Evolutionary conservation across 129 eudicot genomes (phyloP).

Genomic region (Chrysanthemum seticuspe): DNA sequence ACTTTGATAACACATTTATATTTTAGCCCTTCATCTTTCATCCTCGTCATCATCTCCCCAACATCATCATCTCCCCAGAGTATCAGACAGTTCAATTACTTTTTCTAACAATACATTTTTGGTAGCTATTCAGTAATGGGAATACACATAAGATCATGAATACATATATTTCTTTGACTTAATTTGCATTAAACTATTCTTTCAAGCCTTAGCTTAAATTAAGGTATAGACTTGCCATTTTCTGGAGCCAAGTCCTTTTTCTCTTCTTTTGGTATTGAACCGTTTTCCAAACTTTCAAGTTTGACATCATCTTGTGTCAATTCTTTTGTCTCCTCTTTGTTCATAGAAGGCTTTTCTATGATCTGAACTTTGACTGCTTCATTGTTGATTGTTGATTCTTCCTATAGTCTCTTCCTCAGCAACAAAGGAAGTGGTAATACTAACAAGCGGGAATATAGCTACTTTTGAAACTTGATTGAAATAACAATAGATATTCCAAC

Average conservation of each 20-base stretch:
- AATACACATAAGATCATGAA: too few species aligned
- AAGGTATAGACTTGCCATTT: conserved; percentile 20
- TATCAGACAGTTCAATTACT: too few species aligned
- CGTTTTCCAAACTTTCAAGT: conserved; percentile 33
- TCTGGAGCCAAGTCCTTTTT: conserved; percentile 21
- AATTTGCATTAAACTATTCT: too few species aligned
- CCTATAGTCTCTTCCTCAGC: conserved; percentile 60
- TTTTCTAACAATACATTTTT: too few species aligned
- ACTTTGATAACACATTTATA: too few species aligned
- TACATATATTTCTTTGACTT: too few species aligned
- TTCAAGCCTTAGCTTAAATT: too few species aligned
- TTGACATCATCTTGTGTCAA: conserved; percentile 16
- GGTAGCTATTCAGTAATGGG: too few species aligned
- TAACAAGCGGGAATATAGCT: conserved; percentile 87
- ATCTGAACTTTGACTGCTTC: not conserved
- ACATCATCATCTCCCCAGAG: too few species aligned
- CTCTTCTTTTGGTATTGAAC: conserved; percentile 4
- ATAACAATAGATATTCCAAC: conserved; percentile 88
- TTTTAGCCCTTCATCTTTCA: too few species aligned
- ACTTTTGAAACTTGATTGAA: conserved; percentile 90
- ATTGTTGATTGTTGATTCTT: not conserved
- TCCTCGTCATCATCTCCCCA: too few species aligned
- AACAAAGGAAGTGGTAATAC: conserved; percentile 89
- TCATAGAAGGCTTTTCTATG: too few species aligned
- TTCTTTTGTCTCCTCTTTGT: conserved; percentile 9